These are phyloP conservation scores for Vitis hybrid DNA, from an alignment of 177 flowering plant species.

Conservation along the genomic window DNA sequence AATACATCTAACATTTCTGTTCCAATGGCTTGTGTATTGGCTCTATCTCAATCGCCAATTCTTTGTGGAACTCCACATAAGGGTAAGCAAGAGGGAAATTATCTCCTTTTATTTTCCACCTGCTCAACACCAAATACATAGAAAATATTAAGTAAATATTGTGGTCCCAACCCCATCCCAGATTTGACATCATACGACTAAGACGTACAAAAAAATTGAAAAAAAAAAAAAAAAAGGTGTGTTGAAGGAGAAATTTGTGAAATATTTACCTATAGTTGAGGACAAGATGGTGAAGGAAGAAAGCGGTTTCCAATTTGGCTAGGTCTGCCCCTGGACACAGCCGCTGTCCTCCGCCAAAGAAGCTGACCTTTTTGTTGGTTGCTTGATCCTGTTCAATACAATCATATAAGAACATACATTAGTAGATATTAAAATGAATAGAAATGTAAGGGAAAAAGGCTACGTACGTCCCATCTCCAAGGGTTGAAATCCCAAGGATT, in stretches of 20 bases:
- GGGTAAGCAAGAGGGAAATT: constrained; percentile 52
- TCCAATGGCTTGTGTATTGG: not conserved
- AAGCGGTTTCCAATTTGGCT: constrained; percentile 32
- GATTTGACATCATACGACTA: too few relatives aligned
- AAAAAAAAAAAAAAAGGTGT: too few relatives aligned
- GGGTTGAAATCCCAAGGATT: constrained; percentile 66
- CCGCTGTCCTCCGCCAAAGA: constrained; percentile 47
- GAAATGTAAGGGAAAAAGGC: not conserved
- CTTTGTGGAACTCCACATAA: constrained; percentile 46
- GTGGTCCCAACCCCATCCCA: too few relatives aligned
- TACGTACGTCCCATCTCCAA: constrained; percentile 74
- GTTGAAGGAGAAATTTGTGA: not conserved
- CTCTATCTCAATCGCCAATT: constrained; percentile 44
- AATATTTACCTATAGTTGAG: constrained; percentile 33
- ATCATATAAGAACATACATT: not conserved
- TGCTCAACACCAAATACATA: constrained; percentile 2
- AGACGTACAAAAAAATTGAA: too few relatives aligned
- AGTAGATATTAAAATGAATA: too few relatives aligned
- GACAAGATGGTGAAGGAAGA: constrained; percentile 42
- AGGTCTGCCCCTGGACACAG: constrained; percentile 40
- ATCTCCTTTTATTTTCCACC: constrained; percentile 42
- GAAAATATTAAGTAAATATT: too few relatives aligned
- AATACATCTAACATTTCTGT: too few relatives aligned
- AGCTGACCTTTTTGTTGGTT: constrained; percentile 39
- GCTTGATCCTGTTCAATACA: constrained; percentile 35